Evolutionary conservation across 257 asterid genomes (phyloP).

Genomic region (Schizonepeta tenuifolia): DNA sequence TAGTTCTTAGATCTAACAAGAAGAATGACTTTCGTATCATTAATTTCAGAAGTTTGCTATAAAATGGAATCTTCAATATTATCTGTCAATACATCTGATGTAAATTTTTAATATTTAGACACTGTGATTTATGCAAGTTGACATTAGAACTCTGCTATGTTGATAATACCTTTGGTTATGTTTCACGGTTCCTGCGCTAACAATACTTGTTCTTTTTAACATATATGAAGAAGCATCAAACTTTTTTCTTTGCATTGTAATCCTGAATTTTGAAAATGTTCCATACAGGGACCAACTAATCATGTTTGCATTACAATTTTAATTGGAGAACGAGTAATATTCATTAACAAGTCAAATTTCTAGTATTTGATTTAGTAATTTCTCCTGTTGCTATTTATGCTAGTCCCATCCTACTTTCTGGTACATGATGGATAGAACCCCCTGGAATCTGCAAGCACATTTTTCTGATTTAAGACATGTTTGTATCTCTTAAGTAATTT

Average conservation of each 20-base stretch:
- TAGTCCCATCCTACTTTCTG: constrained; percentile 18
- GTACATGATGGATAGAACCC: constrained; percentile 18
- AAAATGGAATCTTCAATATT: background rate
- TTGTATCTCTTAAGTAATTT: constrained; percentile 6
- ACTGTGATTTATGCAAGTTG: background rate
- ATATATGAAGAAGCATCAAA: background rate
- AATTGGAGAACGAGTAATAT: background rate
- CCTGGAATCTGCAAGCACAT: background rate
- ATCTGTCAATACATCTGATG: constrained; percentile 6
- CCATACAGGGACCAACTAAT: background rate
- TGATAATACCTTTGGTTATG: background rate
- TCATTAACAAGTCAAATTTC: constrained; percentile 16
- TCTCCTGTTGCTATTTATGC: background rate
- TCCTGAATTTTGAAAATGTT: constrained; percentile 15
- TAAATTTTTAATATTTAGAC: background rate
- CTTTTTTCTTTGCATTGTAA: constrained; percentile 3
- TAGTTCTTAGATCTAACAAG: background rate
- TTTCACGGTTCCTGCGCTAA: background rate
- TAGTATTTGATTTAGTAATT: constrained; percentile 7
- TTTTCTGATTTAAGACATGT: background rate
- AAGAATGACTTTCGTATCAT: background rate
- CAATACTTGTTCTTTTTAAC: background rate
- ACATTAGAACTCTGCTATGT: too few species aligned
- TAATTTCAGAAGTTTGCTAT: too few species aligned
- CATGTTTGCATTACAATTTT: background rate